Percentiles rank a stretch among this genome's conserved stretches.
Evolutionary conservation across 805 yeast species (phyloP).

Genomic region (Ogataea corticis): DNA sequence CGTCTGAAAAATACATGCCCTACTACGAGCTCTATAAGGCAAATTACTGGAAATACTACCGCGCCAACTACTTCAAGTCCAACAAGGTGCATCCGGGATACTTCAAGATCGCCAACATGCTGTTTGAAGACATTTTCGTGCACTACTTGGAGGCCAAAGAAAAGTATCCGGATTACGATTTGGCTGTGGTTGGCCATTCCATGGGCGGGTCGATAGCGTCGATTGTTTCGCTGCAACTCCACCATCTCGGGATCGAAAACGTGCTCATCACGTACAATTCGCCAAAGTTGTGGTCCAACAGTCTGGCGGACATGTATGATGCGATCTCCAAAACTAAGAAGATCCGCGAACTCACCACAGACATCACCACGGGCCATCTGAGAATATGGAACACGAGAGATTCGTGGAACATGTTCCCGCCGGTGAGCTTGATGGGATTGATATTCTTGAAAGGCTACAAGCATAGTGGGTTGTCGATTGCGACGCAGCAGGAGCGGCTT

Average conservation of each 20-base stretch:
- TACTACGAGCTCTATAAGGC: slow-evolving; percentile 11
- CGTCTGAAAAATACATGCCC: slow-evolving; percentile 1
- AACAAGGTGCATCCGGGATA: slow-evolving; percentile 24
- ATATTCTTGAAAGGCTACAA: slow-evolving; percentile 17
- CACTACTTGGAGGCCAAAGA: slow-evolving; percentile 13
- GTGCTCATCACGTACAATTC: slow-evolving; percentile 21
- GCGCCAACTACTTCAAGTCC: slow-evolving; percentile 14
- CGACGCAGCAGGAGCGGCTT: slow-evolving; percentile 19
- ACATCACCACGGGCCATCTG: slow-evolving; percentile 19
- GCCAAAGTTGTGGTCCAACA: slow-evolving; percentile 23
- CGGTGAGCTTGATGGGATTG: slow-evolving; percentile 13
- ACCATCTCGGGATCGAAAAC: slow-evolving; percentile 16
- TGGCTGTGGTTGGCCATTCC: slow-evolving; percentile 22
- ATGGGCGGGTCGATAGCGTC: slow-evolving; percentile 27
- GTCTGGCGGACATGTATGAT: slow-evolving; percentile 22
- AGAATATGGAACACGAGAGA: slow-evolving; percentile 27
- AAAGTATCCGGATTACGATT: slow-evolving; percentile 16
- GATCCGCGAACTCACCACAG: slow-evolving; percentile 10
- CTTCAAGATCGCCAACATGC: slow-evolving; percentile 19
- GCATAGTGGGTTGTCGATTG: slow-evolving; percentile 24
- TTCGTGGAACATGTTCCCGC: slow-evolving; percentile 25
- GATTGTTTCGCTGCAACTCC: slow-evolving; percentile 19
- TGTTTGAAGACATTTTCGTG: slow-evolving; percentile 22
- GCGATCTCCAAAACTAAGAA: slow-evolving; percentile 15
- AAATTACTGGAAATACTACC: slow-evolving; percentile 22